Conservation (phyloP, 768 basidiomycete genomes). For the Phlebiopsis gigantea region DNA sequence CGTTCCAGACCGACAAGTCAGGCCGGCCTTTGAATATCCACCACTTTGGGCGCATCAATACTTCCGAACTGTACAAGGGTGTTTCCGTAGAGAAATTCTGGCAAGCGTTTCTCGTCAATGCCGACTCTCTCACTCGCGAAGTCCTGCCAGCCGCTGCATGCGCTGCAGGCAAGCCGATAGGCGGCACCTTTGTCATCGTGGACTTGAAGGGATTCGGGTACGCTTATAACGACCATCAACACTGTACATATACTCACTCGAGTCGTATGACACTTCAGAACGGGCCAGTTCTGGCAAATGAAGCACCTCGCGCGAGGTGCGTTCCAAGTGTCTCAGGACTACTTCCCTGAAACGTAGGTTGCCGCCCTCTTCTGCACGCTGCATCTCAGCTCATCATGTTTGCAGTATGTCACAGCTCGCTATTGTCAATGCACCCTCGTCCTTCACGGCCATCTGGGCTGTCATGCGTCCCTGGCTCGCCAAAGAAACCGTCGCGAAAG, state of each 20-base stretch:
- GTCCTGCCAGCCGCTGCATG: constrained; percentile 60
- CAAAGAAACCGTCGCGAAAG: constrained; percentile 64
- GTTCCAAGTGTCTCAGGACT: constrained; percentile 75
- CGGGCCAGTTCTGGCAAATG: constrained; percentile 74
- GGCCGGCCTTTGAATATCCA: constrained; percentile 72
- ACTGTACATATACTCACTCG: not conserved
- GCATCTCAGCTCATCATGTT: not conserved
- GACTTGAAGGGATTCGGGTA: constrained; percentile 71
- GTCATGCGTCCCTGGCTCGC: constrained; percentile 68
- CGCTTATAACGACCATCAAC: constrained; percentile 12
- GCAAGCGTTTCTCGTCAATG: constrained; percentile 59
- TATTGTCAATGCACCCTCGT: constrained; percentile 67
- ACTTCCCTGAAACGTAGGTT: constrained; percentile 72
- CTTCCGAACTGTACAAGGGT: constrained; percentile 26
- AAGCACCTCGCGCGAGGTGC: constrained; percentile 54
- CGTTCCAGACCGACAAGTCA: constrained; percentile 62
- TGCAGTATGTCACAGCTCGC: constrained; percentile 66
- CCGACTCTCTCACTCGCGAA: constrained; percentile 60
- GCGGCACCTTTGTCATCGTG: constrained; percentile 56
- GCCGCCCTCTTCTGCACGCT: not conserved
- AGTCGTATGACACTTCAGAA: constrained; percentile 27
- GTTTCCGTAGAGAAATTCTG: constrained; percentile 31
- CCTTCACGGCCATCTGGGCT: constrained; percentile 70
- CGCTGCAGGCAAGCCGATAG: constrained; percentile 46
- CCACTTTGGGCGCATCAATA: constrained; percentile 52